Conservation (phyloP, 2,329 filamentous ascomycete genomes). For the Hypoxylon sp. region DNA sequence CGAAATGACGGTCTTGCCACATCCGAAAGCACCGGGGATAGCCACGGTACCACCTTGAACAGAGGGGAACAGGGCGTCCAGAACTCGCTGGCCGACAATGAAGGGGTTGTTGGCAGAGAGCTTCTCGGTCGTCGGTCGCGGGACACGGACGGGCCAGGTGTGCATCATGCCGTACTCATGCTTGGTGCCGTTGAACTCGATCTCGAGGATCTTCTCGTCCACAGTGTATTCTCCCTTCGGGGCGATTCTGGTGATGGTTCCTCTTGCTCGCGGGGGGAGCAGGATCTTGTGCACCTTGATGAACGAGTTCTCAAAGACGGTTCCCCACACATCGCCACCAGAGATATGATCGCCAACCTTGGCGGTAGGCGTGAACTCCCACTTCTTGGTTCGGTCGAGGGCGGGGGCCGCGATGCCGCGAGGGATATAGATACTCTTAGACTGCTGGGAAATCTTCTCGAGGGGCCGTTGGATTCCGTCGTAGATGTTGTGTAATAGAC, state of each 20-base stretch:
- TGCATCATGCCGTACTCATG: slow-evolving; percentile 98
- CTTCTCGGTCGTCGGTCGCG: slow-evolving; percentile 92
- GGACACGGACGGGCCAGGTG: slow-evolving; percentile 96
- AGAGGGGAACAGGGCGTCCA: slow-evolving; percentile 95
- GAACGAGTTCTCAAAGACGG: slow-evolving; percentile 95
- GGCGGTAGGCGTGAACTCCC: slow-evolving; percentile 91
- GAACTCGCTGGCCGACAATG: slow-evolving; percentile 94
- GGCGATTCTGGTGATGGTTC: slow-evolving; percentile 92
- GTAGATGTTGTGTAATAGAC: slow-evolving; percentile 99
- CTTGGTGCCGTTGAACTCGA: slow-evolving; percentile 98
- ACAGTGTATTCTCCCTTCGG: slow-evolving; percentile 94
- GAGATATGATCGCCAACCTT: slow-evolving; percentile 98
- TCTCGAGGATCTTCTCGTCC: slow-evolving; percentile 91
- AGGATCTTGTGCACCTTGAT: slow-evolving; percentile 94
- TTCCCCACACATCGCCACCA: slow-evolving; percentile 95
- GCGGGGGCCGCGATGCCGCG: slow-evolving; percentile 91
- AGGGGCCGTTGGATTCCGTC: slow-evolving; percentile 98
- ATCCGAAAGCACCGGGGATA: slow-evolving; percentile 98
- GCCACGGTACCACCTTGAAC: slow-evolving; percentile 98
- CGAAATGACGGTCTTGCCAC: slow-evolving; percentile 98
- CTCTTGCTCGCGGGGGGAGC: slow-evolving; percentile 88
- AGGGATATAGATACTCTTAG: slow-evolving; percentile 96
- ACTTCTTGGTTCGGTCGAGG: slow-evolving; percentile 91
- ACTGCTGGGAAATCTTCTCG: slow-evolving; percentile 81
- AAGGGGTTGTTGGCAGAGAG: slow-evolving; percentile 90